Conservation (phyloP, 208 protist species). For the Borovskyia barvae region DNA sequence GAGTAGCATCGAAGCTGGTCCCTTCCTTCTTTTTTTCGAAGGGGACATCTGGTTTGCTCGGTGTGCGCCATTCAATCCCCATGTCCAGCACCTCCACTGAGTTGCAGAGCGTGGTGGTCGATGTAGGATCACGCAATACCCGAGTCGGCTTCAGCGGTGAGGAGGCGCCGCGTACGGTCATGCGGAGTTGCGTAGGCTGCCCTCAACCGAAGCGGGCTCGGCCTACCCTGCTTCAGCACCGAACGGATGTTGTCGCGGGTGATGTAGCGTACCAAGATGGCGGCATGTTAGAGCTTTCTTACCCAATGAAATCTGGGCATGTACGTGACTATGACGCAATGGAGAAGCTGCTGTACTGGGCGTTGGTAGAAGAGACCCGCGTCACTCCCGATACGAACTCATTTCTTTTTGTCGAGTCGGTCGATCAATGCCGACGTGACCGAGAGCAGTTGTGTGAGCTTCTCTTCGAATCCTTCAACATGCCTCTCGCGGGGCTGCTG, state of each 20-base stretch:
- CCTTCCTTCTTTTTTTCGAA: not conserved
- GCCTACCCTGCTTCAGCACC: conserved; percentile 61
- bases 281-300: conserved; percentile 49
- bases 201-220: conserved; percentile 61
- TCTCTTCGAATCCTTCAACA: conserved; percentile 98
- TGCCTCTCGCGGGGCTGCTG: conserved; percentile 91
- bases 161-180: conserved; percentile 91
- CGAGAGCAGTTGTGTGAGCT: conserved; percentile 92
- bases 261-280: conserved; percentile 58
- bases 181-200: conserved; percentile 78
- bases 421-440: conserved; percentile 93
- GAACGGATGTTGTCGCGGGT: conserved; percentile 60
- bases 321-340: conserved; percentile 74
- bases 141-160: conserved; percentile 96
- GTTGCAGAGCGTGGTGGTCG: conserved; percentile 87
- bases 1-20: not conserved
- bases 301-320: conserved; percentile 63
- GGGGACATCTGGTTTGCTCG: not conserved
- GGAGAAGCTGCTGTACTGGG: conserved; percentile 86
- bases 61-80: not conserved
- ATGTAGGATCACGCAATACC: conserved; percentile 93
- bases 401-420: conserved; percentile 97
- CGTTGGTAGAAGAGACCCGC: conserved; percentile 59
- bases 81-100: conserved; percentile 2
- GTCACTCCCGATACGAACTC: conserved; percentile 56